A percentile compares a stretch with the other conserved stretches of the same genome.
phyloP scores from a whole-genome alignment of 306 rosid species.

The Pterocarpus macrocarpus region DNA sequence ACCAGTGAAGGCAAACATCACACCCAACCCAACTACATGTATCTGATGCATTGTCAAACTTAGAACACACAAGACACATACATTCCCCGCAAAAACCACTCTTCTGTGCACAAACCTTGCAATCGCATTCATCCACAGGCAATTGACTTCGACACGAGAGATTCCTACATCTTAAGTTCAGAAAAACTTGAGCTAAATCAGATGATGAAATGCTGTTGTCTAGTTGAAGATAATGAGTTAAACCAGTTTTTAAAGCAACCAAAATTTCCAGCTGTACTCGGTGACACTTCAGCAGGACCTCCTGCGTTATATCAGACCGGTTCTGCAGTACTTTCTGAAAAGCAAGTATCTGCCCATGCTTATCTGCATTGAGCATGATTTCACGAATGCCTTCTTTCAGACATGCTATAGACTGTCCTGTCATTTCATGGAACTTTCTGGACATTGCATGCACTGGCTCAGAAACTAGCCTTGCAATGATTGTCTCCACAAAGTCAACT shows the following conservation, averaged over 20 bases:
- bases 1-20: conserved; percentile 98
- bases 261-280: conserved; percentile 82
- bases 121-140: conserved; percentile 99
- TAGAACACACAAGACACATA: conserved; percentile 95
- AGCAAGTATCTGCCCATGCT: conserved; percentile 64
- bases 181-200: conserved; percentile 88
- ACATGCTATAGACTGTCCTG: conserved; percentile 57
- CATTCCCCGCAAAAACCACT: conserved; percentile 96
- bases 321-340: conserved; percentile 79
- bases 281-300: conserved; percentile 74
- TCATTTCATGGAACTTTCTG: conserved; percentile 81
- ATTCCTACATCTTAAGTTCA: conserved; percentile 81
- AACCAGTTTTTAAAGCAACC: conserved; percentile 86
- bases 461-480: conserved; percentile 72
- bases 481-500: conserved; percentile 72
- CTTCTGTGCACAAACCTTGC: conserved; percentile 87
- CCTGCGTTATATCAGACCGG: conserved; percentile 80
- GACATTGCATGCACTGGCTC: conserved; percentile 83
- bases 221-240: conserved; percentile 68
- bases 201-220: conserved; percentile 61
- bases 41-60: conserved; percentile 91
- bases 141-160: conserved; percentile 69
- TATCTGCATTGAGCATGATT: conserved; percentile 73
- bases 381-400: conserved; percentile 79
- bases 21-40: conserved; percentile 99